Conservation (phyloP, 2,329 filamentous ascomycete species). For the Fusarium sp. region DNA sequence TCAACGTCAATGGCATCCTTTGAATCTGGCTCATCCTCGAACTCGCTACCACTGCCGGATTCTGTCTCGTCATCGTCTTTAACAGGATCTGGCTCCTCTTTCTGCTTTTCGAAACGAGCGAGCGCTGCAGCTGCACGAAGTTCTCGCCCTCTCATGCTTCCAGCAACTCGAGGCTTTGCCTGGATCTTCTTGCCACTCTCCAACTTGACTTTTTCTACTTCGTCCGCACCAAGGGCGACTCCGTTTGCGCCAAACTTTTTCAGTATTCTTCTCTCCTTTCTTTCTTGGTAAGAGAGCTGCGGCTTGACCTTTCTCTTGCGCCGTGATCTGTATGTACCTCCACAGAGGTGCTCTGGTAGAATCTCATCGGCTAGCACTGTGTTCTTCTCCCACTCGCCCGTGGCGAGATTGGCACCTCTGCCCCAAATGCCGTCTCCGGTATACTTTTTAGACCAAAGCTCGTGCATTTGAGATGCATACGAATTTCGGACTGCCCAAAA, state of each 20-base stretch:
- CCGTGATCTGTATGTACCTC: slow-evolving; percentile 78
- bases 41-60: slow-evolving; percentile 61
- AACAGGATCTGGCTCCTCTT: slow-evolving; percentile 56
- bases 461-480: slow-evolving; percentile 78
- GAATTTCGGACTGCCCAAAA: slow-evolving; percentile 85
- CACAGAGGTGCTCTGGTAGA: slow-evolving; percentile 80
- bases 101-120: slow-evolving; percentile 74
- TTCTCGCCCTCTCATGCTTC: slow-evolving; percentile 79
- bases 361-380: slow-evolving; percentile 65
- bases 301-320: slow-evolving; percentile 67
- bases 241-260: slow-evolving; percentile 83
- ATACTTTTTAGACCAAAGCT: slow-evolving; percentile 76
- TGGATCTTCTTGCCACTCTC: slow-evolving; percentile 73
- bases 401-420: slow-evolving; percentile 71
- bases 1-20: slow-evolving; percentile 73
- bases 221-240: slow-evolving; percentile 75
- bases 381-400: slow-evolving; percentile 69
- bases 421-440: slow-evolving; percentile 89
- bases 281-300: slow-evolving; percentile 74
- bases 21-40: slow-evolving; percentile 59
- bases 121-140: slow-evolving; percentile 81
- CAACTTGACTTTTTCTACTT: slow-evolving; percentile 71
- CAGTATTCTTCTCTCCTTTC: slow-evolving; percentile 76
- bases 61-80: slow-evolving; percentile 55
- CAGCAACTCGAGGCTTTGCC: slow-evolving; percentile 78